Base-by-base conservation (phyloP, 179 eudicot species). In the Drosera spatulata region DNA sequence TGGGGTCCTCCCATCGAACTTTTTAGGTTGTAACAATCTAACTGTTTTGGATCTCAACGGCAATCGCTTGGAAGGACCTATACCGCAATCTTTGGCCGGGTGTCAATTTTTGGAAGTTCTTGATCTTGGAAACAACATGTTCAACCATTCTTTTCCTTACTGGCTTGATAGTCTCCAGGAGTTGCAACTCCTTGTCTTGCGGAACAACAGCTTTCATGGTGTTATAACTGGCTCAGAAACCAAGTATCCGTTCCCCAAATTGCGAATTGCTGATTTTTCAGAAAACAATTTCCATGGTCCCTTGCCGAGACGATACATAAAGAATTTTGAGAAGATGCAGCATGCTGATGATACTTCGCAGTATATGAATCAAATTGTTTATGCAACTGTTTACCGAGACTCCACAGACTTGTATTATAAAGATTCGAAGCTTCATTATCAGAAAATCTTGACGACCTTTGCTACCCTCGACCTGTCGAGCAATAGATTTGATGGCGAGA, bases 1-100 rank as follows among this genome's bases (percentile, higher is more conserved):
- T 12, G 63, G 63, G 0, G n/a, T 41, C 44, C 6, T 53, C 7
- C 41, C 56, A 13, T 33, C 39, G 7, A 10, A 4, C 39, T 53
- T 53, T 33, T 37, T 0, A 4, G 33, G 4, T 5, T 53, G 56
- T 12, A 14, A 39, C 2, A 33, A 39, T 10, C 33, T 53, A 38
- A 13, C 4, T 1, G 52, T 41, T 15, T 22, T 77, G 3, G 33
- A 64, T 13, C 65, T 77, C 61, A 64, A 52, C 39, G 69, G 72
- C 3, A 77, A 77, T 45, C 39, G 57, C 2, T 67, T 71, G 14
- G 58, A 63, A 60, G 81, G 75, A 48, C 10, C 22, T 2, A 13
- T 77, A 0, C 75, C 75, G 6, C 42, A 4, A 42, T 60, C 73
- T 33, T 60, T 73, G 55, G 41, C 10, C 5, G 37, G 50, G 4